phyloP scores from a whole-genome alignment of 163 green algal genomes.

The Dunaliella salina region DNA sequence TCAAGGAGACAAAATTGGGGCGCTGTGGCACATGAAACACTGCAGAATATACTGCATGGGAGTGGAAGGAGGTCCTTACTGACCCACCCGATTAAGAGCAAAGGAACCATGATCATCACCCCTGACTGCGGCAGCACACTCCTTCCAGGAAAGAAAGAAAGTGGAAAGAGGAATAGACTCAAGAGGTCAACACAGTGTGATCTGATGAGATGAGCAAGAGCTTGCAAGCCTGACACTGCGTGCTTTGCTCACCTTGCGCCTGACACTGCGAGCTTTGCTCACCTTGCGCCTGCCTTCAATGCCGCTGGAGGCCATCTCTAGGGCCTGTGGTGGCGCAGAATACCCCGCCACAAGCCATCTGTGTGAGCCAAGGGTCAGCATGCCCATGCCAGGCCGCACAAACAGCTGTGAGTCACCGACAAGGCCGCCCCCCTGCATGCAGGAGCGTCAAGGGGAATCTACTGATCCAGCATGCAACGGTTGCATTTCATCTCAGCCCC shows the following conservation, averaged over 20 bases:
- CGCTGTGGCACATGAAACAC: too few species aligned
- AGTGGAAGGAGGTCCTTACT: too few species aligned
- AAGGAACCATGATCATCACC: not conserved
- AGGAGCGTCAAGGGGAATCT: too few species aligned
- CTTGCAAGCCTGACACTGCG: not conserved
- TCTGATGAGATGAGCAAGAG: not conserved
- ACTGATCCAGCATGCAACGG: too few species aligned
- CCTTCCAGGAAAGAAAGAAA: not conserved
- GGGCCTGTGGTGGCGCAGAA: slow-evolving; percentile 6
- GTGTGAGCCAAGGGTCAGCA: slow-evolving; percentile 18
- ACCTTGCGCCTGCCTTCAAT: not conserved
- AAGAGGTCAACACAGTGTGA: too few species aligned
- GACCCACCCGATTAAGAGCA: too few species aligned
- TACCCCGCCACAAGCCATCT: slow-evolving; percentile 14
- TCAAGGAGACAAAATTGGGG: too few species aligned
- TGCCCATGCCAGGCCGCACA: slow-evolving; percentile 3
- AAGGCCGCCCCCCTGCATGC: not conserved
- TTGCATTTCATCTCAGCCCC: too few species aligned
- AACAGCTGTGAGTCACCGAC: slow-evolving; percentile 20
- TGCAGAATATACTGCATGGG: too few species aligned
- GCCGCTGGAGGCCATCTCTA: slow-evolving; percentile 16
- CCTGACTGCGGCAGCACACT: not conserved
- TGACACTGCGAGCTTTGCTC: not conserved
- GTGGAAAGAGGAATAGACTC: not conserved
- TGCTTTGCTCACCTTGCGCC: not conserved